These are phyloP conservation scores for Acanthamoeba healyi DNA, from an alignment of 208 protist genomes.

Conservation along the genomic window DNA sequence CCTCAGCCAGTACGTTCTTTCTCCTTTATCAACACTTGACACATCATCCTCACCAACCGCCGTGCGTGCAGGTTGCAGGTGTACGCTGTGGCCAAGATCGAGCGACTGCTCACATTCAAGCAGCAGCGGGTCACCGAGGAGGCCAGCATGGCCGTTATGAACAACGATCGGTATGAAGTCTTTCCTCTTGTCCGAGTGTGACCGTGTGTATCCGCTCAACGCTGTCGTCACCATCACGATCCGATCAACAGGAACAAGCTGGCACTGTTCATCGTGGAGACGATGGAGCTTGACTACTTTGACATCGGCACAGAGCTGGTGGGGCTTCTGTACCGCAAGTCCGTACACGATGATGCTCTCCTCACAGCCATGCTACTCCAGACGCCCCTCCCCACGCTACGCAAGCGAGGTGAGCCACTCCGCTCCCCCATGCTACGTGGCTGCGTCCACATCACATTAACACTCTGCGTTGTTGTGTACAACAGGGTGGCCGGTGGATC, in stretches of 20 bases:
- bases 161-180: not conserved
- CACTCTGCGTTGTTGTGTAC: not conserved
- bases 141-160: conserved; percentile 28
- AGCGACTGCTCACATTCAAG: conserved; percentile 21
- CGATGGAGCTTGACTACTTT: conserved; percentile 34
- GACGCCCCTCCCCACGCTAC: conserved; percentile 35
- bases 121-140: not conserved
- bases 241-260: not conserved
- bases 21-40: not conserved
- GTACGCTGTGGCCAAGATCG: not conserved
- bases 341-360: conserved; percentile 60
- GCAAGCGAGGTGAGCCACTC: not conserved
- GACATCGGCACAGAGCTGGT: conserved; percentile 59
- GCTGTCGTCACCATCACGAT: no score
- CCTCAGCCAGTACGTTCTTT: not conserved
- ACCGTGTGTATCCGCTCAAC: not conserved
- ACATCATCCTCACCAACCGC: not conserved
- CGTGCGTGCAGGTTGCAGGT: not conserved
- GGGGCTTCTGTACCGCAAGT: conserved; percentile 61
- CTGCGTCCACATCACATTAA: conserved; percentile 1
- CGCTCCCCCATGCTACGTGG: not conserved
- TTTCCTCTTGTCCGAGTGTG: not conserved
- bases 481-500: conserved; percentile 55
- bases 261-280: conserved; percentile 5
- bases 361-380: conserved; percentile 67